These are phyloP conservation scores for Wickerhamomyces silvicola DNA, from an alignment of 805 yeast genomes.

Conservation along the genomic window DNA sequence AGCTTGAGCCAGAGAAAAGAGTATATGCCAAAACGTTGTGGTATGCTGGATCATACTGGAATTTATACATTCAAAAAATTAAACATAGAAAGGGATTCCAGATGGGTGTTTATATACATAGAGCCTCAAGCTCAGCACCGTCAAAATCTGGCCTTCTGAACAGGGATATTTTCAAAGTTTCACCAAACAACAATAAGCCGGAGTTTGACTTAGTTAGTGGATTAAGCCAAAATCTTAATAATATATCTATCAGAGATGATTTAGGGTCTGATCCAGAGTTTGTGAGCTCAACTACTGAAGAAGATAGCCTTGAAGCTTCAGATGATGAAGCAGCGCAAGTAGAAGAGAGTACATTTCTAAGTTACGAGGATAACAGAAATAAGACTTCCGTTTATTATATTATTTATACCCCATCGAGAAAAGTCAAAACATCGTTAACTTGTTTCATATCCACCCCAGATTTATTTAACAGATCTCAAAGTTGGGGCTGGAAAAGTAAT, in stretches of 20 bases:
- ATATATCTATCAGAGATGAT: constrained; percentile 7
- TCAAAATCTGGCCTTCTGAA: constrained; percentile 34
- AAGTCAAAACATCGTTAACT: constrained; percentile 38
- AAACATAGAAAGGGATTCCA: constrained; percentile 37
- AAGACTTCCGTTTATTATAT: constrained; percentile 43
- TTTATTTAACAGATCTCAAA: constrained; percentile 43
- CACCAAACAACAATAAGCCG: neutral
- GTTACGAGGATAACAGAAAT: constrained; percentile 41
- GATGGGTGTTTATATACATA: constrained; percentile 50
- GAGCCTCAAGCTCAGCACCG: constrained; percentile 36
- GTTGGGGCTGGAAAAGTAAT: constrained; percentile 59
- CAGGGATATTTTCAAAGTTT: constrained; percentile 28
- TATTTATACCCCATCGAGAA: constrained; percentile 48
- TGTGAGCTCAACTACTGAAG: constrained; percentile 22
- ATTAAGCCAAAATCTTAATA: constrained; percentile 6
- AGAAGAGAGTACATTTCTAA: constrained; percentile 23
- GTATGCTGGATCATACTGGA: constrained; percentile 62
- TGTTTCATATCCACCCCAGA: constrained; percentile 53
- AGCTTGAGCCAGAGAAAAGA: constrained; percentile 37
- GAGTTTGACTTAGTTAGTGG: constrained; percentile 4
- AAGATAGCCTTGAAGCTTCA: constrained; percentile 22
- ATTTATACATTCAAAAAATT: constrained; percentile 45
- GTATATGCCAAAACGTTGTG: constrained; percentile 47
- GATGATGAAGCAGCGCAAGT: constrained; percentile 14
- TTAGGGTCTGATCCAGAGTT: constrained; percentile 1